Conservation (phyloP, 2,329 filamentous ascomycete species). For the Cladosporium phlei region DNA sequence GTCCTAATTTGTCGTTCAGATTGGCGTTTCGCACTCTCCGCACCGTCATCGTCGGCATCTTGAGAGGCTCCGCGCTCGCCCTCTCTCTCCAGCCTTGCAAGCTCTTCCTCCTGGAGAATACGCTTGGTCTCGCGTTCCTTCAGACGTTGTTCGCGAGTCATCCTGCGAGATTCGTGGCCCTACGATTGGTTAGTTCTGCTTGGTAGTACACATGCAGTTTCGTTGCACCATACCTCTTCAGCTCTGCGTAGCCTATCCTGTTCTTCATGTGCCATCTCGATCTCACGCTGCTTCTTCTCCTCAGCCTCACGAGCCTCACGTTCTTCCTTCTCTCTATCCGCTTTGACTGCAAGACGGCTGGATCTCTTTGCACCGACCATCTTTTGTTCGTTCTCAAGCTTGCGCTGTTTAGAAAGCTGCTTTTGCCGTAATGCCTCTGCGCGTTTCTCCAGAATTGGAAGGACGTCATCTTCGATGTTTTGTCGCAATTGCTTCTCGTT, state of each 20-base stretch:
- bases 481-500: constrained; percentile 77
- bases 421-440: constrained; percentile 66
- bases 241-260: constrained; percentile 45
- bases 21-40: constrained; percentile 47
- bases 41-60: constrained; percentile 37
- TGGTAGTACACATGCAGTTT: neutral
- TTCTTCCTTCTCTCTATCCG: constrained; percentile 71
- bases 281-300: constrained; percentile 59
- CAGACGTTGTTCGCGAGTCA: constrained; percentile 79
- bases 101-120: constrained; percentile 76
- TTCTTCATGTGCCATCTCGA: constrained; percentile 57
- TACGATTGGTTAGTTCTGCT: constrained; percentile 31
- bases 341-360: constrained; percentile 76
- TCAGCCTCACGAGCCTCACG: constrained; percentile 68
- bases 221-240: constrained; percentile 16
- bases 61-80: constrained; percentile 26
- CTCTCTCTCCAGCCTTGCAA: constrained; percentile 68
- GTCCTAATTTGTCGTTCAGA: constrained; percentile 78
- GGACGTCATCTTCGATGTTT: constrained; percentile 68
- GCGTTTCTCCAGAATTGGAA: constrained; percentile 79
- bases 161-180: constrained; percentile 72
- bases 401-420: constrained; percentile 68
- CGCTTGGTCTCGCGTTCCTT: constrained; percentile 82
- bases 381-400: constrained; percentile 75
- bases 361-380: constrained; percentile 93